Evolutionary conservation across 2,329 filamentous ascomycete species (phyloP).

Genomic region (Ophiostoma sp.): DNA sequence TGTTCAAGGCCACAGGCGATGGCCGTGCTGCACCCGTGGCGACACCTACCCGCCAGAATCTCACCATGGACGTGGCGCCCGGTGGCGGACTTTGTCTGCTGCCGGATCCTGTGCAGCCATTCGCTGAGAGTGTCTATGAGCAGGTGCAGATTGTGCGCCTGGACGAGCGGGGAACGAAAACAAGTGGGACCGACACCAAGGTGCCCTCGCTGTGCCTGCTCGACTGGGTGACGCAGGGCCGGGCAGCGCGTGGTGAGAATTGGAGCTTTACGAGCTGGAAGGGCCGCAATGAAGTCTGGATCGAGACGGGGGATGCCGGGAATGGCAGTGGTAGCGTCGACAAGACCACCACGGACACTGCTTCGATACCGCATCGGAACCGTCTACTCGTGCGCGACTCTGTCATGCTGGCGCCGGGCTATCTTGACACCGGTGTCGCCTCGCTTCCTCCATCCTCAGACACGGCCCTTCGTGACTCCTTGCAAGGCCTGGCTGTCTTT

Average conservation of each 20-base stretch:
- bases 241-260: conserved; percentile 79
- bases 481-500: conserved; percentile 74
- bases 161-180: conserved; percentile 45
- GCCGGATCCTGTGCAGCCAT: conserved; percentile 92
- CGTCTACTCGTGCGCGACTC: conserved; percentile 83
- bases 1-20: conserved; percentile 70
- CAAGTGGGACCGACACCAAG: background rate
- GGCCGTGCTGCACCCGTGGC: conserved; percentile 26
- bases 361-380: conserved; percentile 31
- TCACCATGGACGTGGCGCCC: conserved; percentile 53
- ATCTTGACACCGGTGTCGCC: conserved; percentile 35
- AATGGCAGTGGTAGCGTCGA: conserved; percentile 30
- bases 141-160: conserved; percentile 78
- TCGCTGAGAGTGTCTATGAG: conserved; percentile 77
- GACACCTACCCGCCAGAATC: conserved; percentile 54
- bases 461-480: conserved; percentile 56
- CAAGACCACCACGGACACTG: conserved; percentile 8
- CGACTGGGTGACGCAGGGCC: conserved; percentile 93
- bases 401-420: conserved; percentile 58
- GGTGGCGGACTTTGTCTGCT: conserved; percentile 64
- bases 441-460: background rate
- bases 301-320: conserved; percentile 31
- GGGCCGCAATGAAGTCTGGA: conserved; percentile 87
- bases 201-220: conserved; percentile 68
- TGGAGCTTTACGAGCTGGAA: conserved; percentile 82